Base-by-base conservation (phyloP, 768 basidiomycete genomes). In the Candolleomyces aberdarensis region DNA sequence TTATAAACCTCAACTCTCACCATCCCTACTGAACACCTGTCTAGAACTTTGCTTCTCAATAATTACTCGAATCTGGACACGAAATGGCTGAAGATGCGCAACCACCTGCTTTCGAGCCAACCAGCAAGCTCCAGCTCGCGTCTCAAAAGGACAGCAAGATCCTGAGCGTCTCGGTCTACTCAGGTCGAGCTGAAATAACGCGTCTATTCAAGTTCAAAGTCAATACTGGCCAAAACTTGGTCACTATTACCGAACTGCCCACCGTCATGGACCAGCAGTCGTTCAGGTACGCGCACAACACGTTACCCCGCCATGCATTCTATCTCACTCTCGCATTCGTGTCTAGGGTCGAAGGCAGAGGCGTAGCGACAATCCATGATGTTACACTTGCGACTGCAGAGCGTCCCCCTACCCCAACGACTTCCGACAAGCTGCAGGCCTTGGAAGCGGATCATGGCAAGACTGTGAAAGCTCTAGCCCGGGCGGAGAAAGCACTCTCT, bases 341-440 rank as follows among this genome's bases (percentile, higher is more conserved):
- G 26, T 26, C 26, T 58, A 81, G 80, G 59, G 79, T 80, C 3
- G 78, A 81, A 69, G 80, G 80, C 10, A 65, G 72, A 19, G 78
- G 80, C n/a, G 64, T 69, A 47, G 80, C 78, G 7, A 80, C 76
- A 0, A 81, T 82, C 44, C 78, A 81, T 51, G 80, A 81, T 60
- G 79, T 81, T 1, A 72, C 74, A 15, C 61, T 79, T 39, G 74
- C 74, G 1, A 56, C 44, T 1, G 58, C 64, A 15, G 59, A 69
- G 11, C 62, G 53, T 15, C 62, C 69, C 3, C 51, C 67, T 5
- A 13, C 47, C 9, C 64, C 65, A 1, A 68, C 61, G 6, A 67
- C 73, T 1, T 76, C 76, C 0, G 64, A 71, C 0, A 63, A 58
- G 3, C 66, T 78, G 11, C 44, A 59, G 1, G 70, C 55, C 0